These are phyloP conservation scores for Pholiota molesta DNA, from an alignment of 768 basidiomycete genomes.

Conservation along the genomic window DNA sequence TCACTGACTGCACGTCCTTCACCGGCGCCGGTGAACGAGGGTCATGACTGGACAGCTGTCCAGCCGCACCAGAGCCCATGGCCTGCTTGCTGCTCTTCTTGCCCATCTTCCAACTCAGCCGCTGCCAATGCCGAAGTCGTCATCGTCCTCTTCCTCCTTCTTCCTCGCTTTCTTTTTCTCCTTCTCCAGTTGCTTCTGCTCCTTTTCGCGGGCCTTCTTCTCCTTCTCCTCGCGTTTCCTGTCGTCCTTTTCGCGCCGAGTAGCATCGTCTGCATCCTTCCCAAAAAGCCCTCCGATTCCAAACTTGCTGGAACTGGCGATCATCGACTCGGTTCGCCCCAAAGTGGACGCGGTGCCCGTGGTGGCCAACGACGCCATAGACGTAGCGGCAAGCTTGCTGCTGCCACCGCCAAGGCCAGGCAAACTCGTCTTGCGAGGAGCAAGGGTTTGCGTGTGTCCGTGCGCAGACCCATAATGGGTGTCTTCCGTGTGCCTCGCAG, in stretches of 20 bases:
- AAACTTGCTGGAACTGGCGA: slow-evolving; percentile 9
- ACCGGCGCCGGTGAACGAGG: background rate
- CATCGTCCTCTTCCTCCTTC: slow-evolving; percentile 31
- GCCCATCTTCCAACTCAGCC: slow-evolving; percentile 19
- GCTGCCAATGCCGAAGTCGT: slow-evolving; percentile 8
- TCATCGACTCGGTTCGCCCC: background rate
- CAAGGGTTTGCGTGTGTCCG: background rate
- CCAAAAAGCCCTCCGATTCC: slow-evolving; percentile 17
- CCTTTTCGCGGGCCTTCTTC: slow-evolving; percentile 32
- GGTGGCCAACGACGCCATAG: background rate
- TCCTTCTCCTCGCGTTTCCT: slow-evolving; percentile 33
- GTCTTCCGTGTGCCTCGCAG: slow-evolving; percentile 1
- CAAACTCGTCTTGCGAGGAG: slow-evolving; percentile 16
- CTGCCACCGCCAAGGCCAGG: background rate
- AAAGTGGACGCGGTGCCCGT: background rate
- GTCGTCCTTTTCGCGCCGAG: slow-evolving; percentile 13
- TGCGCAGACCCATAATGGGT: background rate
- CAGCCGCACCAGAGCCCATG: background rate
- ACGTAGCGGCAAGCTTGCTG: background rate
- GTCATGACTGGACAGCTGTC: background rate
- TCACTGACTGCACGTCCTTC: background rate
- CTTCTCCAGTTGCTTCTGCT: slow-evolving; percentile 16
- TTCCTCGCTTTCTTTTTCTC: slow-evolving; percentile 13
- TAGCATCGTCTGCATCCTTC: background rate
- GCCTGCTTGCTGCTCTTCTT: slow-evolving; percentile 5